Evolutionary conservation across 129 eudicot genomes (phyloP).

Genomic region (Sambucus nigra): DNA sequence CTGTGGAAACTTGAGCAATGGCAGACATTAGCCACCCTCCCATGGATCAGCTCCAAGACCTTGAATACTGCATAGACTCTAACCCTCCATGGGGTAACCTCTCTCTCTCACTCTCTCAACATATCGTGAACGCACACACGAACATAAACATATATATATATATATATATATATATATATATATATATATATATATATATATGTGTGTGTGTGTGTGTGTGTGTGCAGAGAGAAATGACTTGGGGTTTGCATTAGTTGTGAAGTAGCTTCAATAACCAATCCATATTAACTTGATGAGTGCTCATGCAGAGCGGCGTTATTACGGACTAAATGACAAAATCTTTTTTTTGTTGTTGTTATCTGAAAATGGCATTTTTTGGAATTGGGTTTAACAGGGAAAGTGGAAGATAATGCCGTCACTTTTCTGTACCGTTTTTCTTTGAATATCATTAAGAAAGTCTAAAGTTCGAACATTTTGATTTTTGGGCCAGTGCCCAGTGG

Average conservation of each 20-base stretch:
- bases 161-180: background rate
- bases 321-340: background rate
- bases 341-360: background rate
- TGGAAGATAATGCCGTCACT: background rate
- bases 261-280: background rate
- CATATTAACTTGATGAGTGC: too few relatives aligned
- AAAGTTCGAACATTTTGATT: background rate
- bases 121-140: too few relatives aligned
- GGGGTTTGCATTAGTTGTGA: background rate
- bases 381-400: background rate
- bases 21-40: slow-evolving; percentile 85
- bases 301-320: background rate
- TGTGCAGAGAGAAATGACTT: background rate
- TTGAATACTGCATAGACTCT: slow-evolving; percentile 95
- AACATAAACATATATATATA: background rate
- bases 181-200: background rate
- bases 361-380: background rate
- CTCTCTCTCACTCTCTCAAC: background rate
- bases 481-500: background rate
- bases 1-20: slow-evolving; percentile 39
- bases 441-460: background rate
- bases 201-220: background rate
- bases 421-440: background rate
- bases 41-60: slow-evolving; percentile 98
- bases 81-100: slow-evolving; percentile 94